These are phyloP conservation scores for Miscanthus sacchariflorus DNA, from an alignment of 202 grass and related monocot genomes.

Conservation along the genomic window DNA sequence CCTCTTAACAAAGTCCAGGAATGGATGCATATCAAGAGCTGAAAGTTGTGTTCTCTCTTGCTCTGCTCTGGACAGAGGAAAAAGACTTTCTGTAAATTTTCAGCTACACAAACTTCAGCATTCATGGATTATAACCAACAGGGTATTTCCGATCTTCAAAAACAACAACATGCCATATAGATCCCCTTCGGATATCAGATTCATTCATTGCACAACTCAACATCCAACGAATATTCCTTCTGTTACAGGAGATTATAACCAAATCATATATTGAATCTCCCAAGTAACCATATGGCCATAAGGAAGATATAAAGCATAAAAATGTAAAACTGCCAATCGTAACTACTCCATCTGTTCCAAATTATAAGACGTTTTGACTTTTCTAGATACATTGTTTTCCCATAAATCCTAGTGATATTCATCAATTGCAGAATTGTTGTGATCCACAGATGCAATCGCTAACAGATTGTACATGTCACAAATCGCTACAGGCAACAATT, in stretches of 20 bases:
- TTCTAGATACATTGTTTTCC: too few species aligned
- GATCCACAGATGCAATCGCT: neutral
- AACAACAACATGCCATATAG: neutral
- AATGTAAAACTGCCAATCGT: neutral
- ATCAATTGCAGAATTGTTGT: neutral
- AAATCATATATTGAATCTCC: neutral
- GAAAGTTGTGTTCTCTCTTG: conserved; percentile 79
- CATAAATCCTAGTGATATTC: neutral
- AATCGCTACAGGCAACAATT: neutral
- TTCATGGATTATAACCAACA: conserved; percentile 14
- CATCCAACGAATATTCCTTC: conserved; percentile 1
- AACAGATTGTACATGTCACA: neutral
- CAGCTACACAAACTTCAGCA: conserved; percentile 1
- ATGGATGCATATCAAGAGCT: conserved; percentile 79
- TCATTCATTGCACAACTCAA: neutral
- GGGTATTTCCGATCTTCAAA: neutral
- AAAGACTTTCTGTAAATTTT: conserved; percentile 1
- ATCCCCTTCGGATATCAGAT: neutral
- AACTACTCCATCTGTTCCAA: too few species aligned
- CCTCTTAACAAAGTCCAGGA: conserved; percentile 77
- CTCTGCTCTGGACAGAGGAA: conserved; percentile 71
- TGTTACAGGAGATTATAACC: neutral
- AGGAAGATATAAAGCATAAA: too few species aligned
- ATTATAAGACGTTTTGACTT: too few species aligned
- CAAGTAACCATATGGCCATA: neutral